Conservation (phyloP, 2,329 filamentous ascomycete genomes). For the Ustilaginoidea virens region DNA sequence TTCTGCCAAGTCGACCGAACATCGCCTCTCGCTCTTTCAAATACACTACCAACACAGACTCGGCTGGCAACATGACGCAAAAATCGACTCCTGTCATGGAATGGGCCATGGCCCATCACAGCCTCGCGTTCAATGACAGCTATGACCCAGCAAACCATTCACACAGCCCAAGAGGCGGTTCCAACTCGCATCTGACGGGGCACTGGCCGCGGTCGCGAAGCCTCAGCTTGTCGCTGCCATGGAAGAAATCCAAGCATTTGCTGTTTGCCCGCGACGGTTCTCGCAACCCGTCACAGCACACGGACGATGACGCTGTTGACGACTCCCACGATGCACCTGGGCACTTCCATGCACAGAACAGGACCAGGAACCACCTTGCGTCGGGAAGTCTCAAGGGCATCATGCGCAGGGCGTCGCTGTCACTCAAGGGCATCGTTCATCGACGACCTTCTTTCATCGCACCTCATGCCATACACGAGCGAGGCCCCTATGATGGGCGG, state of each 20-base stretch:
- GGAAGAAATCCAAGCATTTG: constrained; percentile 31
- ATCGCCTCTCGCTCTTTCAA: neutral
- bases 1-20: too few species aligned
- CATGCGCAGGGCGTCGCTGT: constrained; percentile 39
- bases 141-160: constrained; percentile 3
- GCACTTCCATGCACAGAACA: constrained; percentile 8
- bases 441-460: constrained; percentile 27
- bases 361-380: constrained; percentile 12
- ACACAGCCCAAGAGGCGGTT: neutral
- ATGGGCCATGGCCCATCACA: constrained; percentile 2
- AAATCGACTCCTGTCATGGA: constrained; percentile 6
- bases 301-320: constrained; percentile 18
- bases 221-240: constrained; percentile 33
- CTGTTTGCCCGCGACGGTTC: constrained; percentile 20
- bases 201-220: constrained; percentile 28
- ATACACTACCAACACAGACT: neutral
- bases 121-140: constrained; percentile 1
- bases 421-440: constrained; percentile 35
- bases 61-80: constrained; percentile 1
- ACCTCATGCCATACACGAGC: constrained; percentile 14
- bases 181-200: constrained; percentile 4
- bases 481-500: constrained; percentile 13
- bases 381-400: constrained; percentile 30
- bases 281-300: constrained; percentile 12
- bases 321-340: constrained; percentile 13